phyloP scores from a whole-genome alignment of 2,329 filamentous ascomycete species.

The Fusarium sp. region DNA sequence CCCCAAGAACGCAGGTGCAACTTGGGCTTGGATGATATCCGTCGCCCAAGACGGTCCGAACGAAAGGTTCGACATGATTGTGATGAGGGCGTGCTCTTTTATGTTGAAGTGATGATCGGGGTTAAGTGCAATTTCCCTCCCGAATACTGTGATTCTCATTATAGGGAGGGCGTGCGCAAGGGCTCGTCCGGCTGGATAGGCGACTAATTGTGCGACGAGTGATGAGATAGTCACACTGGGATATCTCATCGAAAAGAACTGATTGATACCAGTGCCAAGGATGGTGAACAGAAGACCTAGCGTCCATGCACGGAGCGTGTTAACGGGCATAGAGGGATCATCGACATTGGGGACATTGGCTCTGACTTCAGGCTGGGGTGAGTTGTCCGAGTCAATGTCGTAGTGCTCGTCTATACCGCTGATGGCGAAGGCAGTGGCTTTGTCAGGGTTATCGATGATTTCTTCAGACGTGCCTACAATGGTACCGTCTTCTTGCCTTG shows the following conservation, averaged over 20 bases:
- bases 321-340: not conserved
- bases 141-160: not conserved
- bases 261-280: not conserved
- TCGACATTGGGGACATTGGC: constrained; percentile 1
- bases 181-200: not conserved
- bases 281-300: not conserved
- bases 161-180: not conserved
- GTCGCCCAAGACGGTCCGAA: not conserved
- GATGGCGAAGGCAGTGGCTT: not conserved
- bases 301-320: not conserved
- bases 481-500: not conserved
- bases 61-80: not conserved
- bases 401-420: not conserved
- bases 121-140: not conserved
- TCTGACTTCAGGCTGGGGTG: not conserved
- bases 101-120: constrained; percentile 5
- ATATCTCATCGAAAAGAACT: not conserved
- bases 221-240: not conserved
- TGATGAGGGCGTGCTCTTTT: not conserved
- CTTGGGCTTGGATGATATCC: not conserved
- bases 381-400: not conserved
- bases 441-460: not conserved
- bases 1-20: not conserved
- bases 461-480: not conserved
- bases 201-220: not conserved